A percentile compares a stretch with the other conserved stretches of the same genome.
Evolutionary conservation across 805 yeast species (phyloP).

Genomic region (Scheffersomyces amazonensis): DNA sequence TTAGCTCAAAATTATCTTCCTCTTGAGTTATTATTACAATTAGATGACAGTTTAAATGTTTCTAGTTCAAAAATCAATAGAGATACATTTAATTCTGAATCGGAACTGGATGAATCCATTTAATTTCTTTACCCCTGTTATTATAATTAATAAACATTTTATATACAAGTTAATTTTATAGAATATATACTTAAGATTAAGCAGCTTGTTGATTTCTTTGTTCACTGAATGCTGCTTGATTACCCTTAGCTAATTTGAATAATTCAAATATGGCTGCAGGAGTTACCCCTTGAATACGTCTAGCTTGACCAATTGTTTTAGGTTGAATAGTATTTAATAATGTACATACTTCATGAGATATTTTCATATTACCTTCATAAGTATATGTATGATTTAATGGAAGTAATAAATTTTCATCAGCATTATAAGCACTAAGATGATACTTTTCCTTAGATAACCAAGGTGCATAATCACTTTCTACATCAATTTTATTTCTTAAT

Average conservation of each 20-base stretch:
- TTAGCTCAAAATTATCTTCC: constrained; percentile 37
- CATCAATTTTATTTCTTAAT: constrained; percentile 58
- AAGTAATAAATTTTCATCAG: constrained; percentile 75
- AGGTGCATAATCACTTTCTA: constrained; percentile 82
- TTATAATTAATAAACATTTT: no score
- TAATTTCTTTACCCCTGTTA: no score
- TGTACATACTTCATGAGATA: constrained; percentile 74
- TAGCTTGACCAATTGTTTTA: constrained; percentile 89
- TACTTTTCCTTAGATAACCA: constrained; percentile 71
- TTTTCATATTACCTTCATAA: constrained; percentile 42
- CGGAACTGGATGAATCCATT: no score
- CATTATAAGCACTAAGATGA: constrained; percentile 70
- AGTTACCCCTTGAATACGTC: constrained; percentile 91
- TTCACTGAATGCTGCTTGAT: constrained; percentile 12
- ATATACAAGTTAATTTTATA: no score
- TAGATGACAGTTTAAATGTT: constrained; percentile 28
- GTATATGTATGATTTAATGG: constrained; percentile 68
- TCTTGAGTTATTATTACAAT: constrained; percentile 28
- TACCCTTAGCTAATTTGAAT: constrained; percentile 49
- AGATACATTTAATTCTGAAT: no score
- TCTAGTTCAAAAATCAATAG: no score
- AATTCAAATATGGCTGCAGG: constrained; percentile 89
- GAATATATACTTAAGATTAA: no score
- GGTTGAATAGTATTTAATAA: constrained; percentile 77
- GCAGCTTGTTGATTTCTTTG: not conserved